Evolutionary conservation across 495 filamentous ascomycete species (phyloP), one percentile per base, ranked within the genome.

Genomic region (Podospora pseudopauciseta): DNA sequence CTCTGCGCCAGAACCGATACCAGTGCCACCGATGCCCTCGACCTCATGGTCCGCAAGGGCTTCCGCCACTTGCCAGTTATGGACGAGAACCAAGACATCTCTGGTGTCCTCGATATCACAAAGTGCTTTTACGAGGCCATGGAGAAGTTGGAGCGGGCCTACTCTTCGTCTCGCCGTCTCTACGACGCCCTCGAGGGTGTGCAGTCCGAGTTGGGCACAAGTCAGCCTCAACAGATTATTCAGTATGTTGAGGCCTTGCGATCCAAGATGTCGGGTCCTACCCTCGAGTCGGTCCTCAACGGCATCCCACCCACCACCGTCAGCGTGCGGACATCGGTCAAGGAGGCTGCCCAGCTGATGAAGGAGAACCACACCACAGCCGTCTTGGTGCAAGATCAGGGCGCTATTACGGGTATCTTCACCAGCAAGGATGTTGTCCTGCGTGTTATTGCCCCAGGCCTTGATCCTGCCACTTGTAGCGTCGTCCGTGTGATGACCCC

Each of bases 121-220:
- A 99, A 98, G 80, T 99, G 95, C 81, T 99, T 99, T 81, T 99
- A 99, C 78, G 95, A 99, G 82, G 95, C 95, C 56, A 99, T 99
- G 95, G 95, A 99, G 83, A 99, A 99, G 81, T 79, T 99, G 67
- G 95, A 99, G 79, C 89, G 95, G 60, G 96, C 95, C 20, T 99
- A 99, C 79, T 91, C 91, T 75, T 98, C 96, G 54, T 98, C 96
- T 18, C 86, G 94, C 59, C 95, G 97, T 77, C 85, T 99, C 15
- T 98, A 99, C 76, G 95, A 97, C 83, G 95, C 95, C 44, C 83
- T 99, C 70, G 96, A 99, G 78, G 95, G 95, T 77, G 95, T 99
- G n/a, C 95, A 99, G 82, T 97, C 94, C 2, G 95, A 99, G 76
- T 84, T 99, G 30, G 95, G 95, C 34, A 92, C 95, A 58, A 97